A percentile compares a stretch with the other conserved stretches of the same genome.
These are phyloP conservation scores for Nicotiana knightiana DNA, from an alignment of 257 asterid species.

Conservation along the genomic window DNA sequence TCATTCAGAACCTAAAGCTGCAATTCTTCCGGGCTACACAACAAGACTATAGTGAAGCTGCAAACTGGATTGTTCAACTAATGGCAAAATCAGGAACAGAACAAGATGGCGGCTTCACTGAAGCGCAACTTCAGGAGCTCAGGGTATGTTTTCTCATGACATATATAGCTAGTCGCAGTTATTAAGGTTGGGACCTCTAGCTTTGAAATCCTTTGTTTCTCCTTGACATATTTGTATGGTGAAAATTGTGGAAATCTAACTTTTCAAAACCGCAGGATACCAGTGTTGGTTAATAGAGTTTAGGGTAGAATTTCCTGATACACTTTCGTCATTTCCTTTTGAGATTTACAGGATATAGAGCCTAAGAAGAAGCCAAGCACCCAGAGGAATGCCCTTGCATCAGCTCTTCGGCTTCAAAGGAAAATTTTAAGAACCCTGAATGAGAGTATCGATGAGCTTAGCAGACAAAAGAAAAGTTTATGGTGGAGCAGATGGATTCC, in stretches of 20 bases:
- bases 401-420: constrained; percentile 70
- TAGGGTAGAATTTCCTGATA: not conserved
- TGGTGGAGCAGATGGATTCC: constrained; percentile 99
- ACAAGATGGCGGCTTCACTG: constrained; percentile 90
- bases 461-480: constrained; percentile 51
- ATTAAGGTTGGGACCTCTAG: not conserved
- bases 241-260: not conserved
- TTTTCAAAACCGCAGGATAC: not conserved
- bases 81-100: constrained; percentile 94
- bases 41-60: constrained; percentile 85
- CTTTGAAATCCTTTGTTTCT: not conserved
- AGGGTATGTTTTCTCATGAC: constrained; percentile 36
- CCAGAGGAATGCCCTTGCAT: constrained; percentile 81
- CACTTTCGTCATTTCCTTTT: not conserved
- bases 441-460: constrained; percentile 65
- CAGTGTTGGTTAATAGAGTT: not conserved
- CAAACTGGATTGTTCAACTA: constrained; percentile 64
- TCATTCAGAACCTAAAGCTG: constrained; percentile 81
- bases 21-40: constrained; percentile 74
- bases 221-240: too few relatives aligned
- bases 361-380: constrained; percentile 59
- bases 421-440: constrained; percentile 57
- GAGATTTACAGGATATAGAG: constrained; percentile 54
- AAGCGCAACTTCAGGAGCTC: constrained; percentile 84
- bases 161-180: not conserved